These are phyloP conservation scores for Metrosideros polymorpha DNA, from an alignment of 441 rosid genomes.

Conservation along the genomic window DNA sequence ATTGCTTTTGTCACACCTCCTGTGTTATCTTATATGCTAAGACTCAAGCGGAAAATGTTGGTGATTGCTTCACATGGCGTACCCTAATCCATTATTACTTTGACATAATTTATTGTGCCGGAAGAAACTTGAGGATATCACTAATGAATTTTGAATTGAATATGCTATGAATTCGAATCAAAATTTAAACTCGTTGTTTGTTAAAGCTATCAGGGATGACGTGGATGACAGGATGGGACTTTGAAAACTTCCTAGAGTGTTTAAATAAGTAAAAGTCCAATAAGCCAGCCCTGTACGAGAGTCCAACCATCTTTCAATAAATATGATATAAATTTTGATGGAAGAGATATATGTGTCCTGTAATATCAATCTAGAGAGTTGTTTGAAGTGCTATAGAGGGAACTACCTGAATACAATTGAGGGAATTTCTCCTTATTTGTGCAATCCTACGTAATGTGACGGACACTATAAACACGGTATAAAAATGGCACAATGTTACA, in stretches of 20 bases:
- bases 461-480: neutral
- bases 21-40: neutral
- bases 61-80: neutral
- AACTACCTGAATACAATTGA: fast-evolving
- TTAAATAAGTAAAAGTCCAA: neutral
- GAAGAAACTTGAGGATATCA: neutral
- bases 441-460: fast-evolving
- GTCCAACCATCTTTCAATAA: neutral
- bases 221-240: fast-evolving
- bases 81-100: neutral
- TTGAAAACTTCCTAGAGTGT: fast-evolving
- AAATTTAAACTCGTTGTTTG: neutral
- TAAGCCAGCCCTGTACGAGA: neutral
- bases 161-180: neutral
- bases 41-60: neutral
- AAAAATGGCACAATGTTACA: neutral
- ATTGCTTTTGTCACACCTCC: neutral
- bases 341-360: fast-evolving
- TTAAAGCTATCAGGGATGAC: neutral
- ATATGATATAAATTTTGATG: neutral
- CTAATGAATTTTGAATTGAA: too few relatives aligned
- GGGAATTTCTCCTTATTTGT: neutral
- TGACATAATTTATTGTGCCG: neutral
- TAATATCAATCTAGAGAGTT: fast-evolving
- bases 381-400: neutral